A percentile compares a stretch with the other conserved stretches of the same genome.
phyloP scores from a whole-genome alignment of 169 alveolate genomes.

The Cryptosporidium tyzzeri region DNA sequence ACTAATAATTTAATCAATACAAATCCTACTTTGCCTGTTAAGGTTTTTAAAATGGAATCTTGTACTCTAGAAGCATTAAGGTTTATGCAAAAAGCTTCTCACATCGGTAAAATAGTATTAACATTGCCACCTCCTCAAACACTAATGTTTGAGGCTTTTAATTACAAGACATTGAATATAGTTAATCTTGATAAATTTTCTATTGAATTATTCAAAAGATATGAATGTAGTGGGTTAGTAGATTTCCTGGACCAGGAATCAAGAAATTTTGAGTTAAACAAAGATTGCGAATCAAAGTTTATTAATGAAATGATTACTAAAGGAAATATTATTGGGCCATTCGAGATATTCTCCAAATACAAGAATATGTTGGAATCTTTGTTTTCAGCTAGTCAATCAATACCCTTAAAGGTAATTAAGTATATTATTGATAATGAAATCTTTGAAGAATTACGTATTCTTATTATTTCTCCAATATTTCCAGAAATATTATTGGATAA shows the following conservation, averaged over 20 bases:
- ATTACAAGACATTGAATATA: background rate
- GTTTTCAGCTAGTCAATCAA: background rate
- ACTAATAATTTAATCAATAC: background rate
- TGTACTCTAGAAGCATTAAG: slow-evolving; percentile 62
- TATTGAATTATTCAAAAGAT: background rate
- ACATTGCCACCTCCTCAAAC: slow-evolving; percentile 76
- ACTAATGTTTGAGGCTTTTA: slow-evolving; percentile 56
- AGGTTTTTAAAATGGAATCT: slow-evolving; percentile 68
- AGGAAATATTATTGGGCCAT: slow-evolving; percentile 33
- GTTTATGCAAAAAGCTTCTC: slow-evolving; percentile 68
- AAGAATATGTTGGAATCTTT: slow-evolving; percentile 4
- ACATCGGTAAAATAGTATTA: slow-evolving; percentile 74
- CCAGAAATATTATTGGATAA: slow-evolving; percentile 16
- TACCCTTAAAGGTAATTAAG: background rate
- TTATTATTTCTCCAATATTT: slow-evolving; percentile 43
- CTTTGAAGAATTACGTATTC: slow-evolving; percentile 15
- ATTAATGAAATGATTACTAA: slow-evolving; percentile 18
- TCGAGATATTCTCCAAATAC: slow-evolving; percentile 19
- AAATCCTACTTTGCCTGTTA: slow-evolving; percentile 66
- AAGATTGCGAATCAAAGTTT: background rate
- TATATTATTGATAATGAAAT: background rate
- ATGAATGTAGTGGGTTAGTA: background rate
- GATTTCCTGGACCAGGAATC: background rate
- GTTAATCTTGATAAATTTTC: background rate
- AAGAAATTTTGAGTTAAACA: background rate